Percentiles rank a stretch among this genome's conserved stretches.
phyloP scores from a whole-genome alignment of 2,329 filamentous ascomycete species.

The Calonectria naviculata region DNA sequence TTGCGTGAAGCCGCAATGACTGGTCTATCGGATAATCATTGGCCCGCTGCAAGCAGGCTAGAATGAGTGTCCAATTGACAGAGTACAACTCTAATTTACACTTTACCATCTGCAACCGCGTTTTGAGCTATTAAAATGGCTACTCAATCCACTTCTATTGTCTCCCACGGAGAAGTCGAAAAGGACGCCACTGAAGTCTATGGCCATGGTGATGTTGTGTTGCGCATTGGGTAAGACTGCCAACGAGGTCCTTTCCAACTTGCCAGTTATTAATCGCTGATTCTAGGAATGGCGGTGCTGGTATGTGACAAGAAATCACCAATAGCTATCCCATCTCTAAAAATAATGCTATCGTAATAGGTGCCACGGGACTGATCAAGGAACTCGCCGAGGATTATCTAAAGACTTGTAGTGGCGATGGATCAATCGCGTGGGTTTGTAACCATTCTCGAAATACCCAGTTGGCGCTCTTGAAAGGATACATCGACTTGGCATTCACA shows the following conservation, averaged over 20 bases:
- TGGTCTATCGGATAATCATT: too few relatives aligned
- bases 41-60: too few relatives aligned
- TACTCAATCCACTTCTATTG: not conserved
- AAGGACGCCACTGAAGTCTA: not conserved
- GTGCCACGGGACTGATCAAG: not conserved
- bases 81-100: not conserved
- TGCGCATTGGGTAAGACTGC: conserved; percentile 1
- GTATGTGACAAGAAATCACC: not conserved
- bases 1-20: too few relatives aligned
- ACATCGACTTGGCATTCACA: conserved; percentile 3
- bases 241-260: not conserved
- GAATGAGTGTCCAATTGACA: too few relatives aligned
- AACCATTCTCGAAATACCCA: conserved; percentile 9
- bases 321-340: not conserved
- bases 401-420: not conserved
- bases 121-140: not conserved
- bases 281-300: not conserved
- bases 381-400: conserved; percentile 8
- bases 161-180: not conserved
- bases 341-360: not conserved
- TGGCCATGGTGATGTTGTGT: not conserved
- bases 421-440: conserved; percentile 1
- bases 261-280: not conserved
- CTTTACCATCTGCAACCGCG: not conserved
- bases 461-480: not conserved